phyloP scores from a whole-genome alignment of 2,329 filamentous ascomycete genomes.

The Fusarium sp. region DNA sequence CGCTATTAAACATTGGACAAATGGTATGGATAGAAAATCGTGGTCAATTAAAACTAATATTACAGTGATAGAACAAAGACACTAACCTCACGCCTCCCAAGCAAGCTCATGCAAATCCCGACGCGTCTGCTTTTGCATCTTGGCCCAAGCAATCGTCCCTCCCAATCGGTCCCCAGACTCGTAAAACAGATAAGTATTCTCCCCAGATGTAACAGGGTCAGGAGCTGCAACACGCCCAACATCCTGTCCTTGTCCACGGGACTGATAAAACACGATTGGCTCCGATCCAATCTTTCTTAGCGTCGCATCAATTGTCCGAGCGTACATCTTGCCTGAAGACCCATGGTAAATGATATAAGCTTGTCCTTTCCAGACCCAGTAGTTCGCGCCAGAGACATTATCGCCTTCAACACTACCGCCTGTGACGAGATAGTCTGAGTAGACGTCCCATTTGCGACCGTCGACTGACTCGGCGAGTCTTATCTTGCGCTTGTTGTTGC shows the following conservation, averaged over 20 bases:
- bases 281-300: constrained; percentile 17
- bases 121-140: background rate
- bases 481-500: constrained; percentile 40
- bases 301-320: constrained; percentile 27
- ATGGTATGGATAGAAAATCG: too few relatives aligned
- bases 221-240: constrained; percentile 17
- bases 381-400: constrained; percentile 20
- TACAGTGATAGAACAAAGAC: accelerated
- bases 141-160: constrained; percentile 19
- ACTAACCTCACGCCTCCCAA: background rate
- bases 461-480: constrained; percentile 42
- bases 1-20: too few relatives aligned
- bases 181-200: constrained; percentile 20
- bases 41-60: background rate
- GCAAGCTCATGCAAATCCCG: accelerated
- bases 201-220: background rate
- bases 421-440: constrained; percentile 16
- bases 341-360: constrained; percentile 25
- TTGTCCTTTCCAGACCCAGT: constrained; percentile 24
- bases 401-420: constrained; percentile 3
- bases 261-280: constrained; percentile 18
- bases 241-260: constrained; percentile 8
- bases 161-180: constrained; percentile 9
- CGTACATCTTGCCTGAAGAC: constrained; percentile 8
- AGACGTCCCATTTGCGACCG: constrained; percentile 35